Conservation (phyloP, 225 moss, liverwort and hornwort genomes). For the Asterella californica region DNA sequence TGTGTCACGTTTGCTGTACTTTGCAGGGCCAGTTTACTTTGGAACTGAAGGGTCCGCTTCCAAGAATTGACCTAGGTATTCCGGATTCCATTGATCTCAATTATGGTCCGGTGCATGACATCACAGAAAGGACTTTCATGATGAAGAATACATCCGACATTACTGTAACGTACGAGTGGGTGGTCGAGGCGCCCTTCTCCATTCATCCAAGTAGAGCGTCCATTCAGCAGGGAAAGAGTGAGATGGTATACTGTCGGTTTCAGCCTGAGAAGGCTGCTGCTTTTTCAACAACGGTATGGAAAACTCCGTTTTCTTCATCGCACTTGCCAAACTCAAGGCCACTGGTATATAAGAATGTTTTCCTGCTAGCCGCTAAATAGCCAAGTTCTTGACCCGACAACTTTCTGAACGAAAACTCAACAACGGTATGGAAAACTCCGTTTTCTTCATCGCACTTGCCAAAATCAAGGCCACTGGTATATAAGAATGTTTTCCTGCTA, state of each 20-base stretch:
- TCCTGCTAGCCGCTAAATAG: neutral
- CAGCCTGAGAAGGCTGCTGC: slow-evolving; percentile 78
- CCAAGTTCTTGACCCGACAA: neutral
- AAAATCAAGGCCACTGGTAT: neutral
- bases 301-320: neutral
- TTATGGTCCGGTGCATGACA: slow-evolving; percentile 82
- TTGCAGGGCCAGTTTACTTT: slow-evolving; percentile 74
- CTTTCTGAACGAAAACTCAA: slow-evolving; percentile 7
- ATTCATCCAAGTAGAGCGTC: slow-evolving; percentile 63
- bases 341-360: neutral
- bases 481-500: neutral
- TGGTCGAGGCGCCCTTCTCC: slow-evolving; percentile 66
- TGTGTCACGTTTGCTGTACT: neutral
- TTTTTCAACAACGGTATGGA: slow-evolving; percentile 51
- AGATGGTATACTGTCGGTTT: slow-evolving; percentile 73
- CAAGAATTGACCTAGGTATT: slow-evolving; percentile 76
- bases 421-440: slow-evolving; percentile 27
- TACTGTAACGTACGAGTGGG: slow-evolving; percentile 73
- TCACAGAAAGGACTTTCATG: slow-evolving; percentile 70
- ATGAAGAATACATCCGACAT: slow-evolving; percentile 80
- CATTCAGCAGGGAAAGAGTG: slow-evolving; percentile 58
- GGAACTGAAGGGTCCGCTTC: slow-evolving; percentile 69
- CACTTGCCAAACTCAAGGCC: neutral
- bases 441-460: neutral
- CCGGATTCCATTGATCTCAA: slow-evolving; percentile 69